phyloP scores from a whole-genome alignment of 2,329 filamentous ascomycete species.

The Cladosporium sp. region DNA sequence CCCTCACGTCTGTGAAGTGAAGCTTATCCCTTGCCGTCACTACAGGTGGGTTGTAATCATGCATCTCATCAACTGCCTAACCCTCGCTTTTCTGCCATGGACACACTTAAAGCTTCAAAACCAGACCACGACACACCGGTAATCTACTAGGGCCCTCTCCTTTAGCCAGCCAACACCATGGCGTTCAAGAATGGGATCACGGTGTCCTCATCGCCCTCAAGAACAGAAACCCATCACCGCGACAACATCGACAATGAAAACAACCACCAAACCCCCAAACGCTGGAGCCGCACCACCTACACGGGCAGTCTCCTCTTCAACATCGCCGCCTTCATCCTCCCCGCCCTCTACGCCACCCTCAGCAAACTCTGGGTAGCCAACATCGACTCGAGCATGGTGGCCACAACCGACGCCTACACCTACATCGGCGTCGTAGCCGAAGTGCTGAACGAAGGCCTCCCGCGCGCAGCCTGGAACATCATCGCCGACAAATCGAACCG shows the following conservation, averaged over 20 bases:
- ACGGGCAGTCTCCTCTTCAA: conserved; percentile 59
- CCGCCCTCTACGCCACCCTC: conserved; percentile 62
- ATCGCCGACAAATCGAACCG: conserved; percentile 61
- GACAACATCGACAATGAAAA: not conserved
- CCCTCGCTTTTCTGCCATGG: no score
- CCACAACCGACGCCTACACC: conserved; percentile 62
- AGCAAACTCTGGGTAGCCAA: conserved; percentile 67
- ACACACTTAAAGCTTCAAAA: no score
- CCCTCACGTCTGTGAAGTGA: no score
- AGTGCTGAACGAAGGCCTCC: conserved; percentile 68
- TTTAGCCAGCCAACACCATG: no score
- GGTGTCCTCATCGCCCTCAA: no score
- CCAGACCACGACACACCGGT: no score
- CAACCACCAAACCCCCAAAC: conserved; percentile 3
- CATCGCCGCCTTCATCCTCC: conserved; percentile 56
- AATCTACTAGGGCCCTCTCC: no score
- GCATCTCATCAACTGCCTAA: no score
- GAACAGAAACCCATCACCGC: no score
- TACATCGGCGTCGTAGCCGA: conserved; percentile 65
- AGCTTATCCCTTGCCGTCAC: no score
- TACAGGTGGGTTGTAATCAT: no score
- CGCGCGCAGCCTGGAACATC: conserved; percentile 61
- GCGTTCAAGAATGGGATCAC: no score
- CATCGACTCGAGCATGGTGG: conserved; percentile 59
- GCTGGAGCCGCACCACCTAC: conserved; percentile 37